Percentiles rank a stretch among this genome's conserved stretches.
phyloP scores from a whole-genome alignment of 2,329 filamentous ascomycete species.

The Biscogniauxia mediterranea region DNA sequence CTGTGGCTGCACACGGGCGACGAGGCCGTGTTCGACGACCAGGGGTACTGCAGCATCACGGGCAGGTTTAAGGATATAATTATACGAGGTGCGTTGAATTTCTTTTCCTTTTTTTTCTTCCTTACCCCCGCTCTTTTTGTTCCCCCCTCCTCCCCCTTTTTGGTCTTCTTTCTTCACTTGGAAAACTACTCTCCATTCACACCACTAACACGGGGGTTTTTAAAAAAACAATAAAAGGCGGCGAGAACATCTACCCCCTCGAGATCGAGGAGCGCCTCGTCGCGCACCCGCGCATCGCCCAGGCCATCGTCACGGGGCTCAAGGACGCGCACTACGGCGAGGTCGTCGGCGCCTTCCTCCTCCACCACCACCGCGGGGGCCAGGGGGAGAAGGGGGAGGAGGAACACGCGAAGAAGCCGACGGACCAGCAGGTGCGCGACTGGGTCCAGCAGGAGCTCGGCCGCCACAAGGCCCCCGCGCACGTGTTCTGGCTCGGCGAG shows the following conservation, averaged over 20 bases:
- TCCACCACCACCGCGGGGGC: constrained; percentile 33
- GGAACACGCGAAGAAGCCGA: constrained; percentile 38
- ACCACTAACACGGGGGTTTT: neutral
- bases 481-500: constrained; percentile 75
- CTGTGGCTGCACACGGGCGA: constrained; percentile 69
- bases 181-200: neutral
- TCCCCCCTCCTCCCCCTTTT: neutral
- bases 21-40: constrained; percentile 64
- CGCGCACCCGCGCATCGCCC: constrained; percentile 57
- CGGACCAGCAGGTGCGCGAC: constrained; percentile 54
- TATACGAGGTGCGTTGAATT: constrained; percentile 55
- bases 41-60: constrained; percentile 71
- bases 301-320: constrained; percentile 69
- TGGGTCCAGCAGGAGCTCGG: constrained; percentile 64
- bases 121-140: neutral
- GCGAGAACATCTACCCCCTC: constrained; percentile 72
- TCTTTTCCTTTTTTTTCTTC: neutral
- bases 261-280: constrained; percentile 74
- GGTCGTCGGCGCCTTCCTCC: constrained; percentile 66
- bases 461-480: constrained; percentile 66
- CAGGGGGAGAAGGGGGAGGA: no score
- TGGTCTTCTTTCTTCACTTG: neutral
- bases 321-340: constrained; percentile 71
- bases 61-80: constrained; percentile 79
- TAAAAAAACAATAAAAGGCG: constrained; percentile 45